Conservation (phyloP, 2,329 filamentous ascomycete genomes). For the Trichoderma sp. region DNA sequence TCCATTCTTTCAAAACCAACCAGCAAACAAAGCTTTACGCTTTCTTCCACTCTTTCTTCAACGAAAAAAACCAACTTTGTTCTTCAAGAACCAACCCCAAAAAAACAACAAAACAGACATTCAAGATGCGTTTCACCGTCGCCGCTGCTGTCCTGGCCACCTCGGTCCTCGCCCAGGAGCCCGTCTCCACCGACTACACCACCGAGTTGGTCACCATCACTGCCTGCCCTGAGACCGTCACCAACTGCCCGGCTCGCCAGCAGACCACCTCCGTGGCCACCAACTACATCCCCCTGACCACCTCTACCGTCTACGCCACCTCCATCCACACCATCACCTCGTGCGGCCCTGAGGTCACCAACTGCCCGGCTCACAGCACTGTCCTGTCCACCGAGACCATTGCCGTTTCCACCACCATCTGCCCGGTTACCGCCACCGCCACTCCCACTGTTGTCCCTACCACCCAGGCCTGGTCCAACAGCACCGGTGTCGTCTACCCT, state of each 20-base stretch:
- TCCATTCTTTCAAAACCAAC: constrained; percentile 49
- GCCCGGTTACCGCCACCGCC: constrained; percentile 35
- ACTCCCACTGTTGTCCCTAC: constrained; percentile 28
- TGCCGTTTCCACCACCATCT: constrained; percentile 40
- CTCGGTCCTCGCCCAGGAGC: constrained; percentile 27
- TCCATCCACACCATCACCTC: constrained; percentile 59
- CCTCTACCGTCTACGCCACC: constrained; percentile 56
- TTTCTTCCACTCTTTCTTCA: constrained; percentile 32
- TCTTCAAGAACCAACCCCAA: constrained; percentile 29
- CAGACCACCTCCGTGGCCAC: constrained; percentile 38
- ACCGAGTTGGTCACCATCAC: constrained; percentile 60
- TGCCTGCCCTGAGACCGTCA: constrained; percentile 56
- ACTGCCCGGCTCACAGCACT: constrained; percentile 54
- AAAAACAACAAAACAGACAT: constrained; percentile 32
- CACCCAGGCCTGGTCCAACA: constrained; percentile 21
- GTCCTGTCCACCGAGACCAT: constrained; percentile 37
- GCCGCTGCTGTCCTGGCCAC: constrained; percentile 45
- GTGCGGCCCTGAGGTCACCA: constrained; percentile 56
- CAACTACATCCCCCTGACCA: constrained; percentile 43
- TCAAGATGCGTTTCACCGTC: constrained; percentile 63
- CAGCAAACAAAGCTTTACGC: constrained; percentile 33
- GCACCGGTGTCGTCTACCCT: constrained; percentile 21
- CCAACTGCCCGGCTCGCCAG: constrained; percentile 55
- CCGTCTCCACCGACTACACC: constrained; percentile 51
- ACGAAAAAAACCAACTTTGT: constrained; percentile 30